phyloP scores from a whole-genome alignment of 768 basidiomycete genomes.

The Xerocomus spinulosus region DNA sequence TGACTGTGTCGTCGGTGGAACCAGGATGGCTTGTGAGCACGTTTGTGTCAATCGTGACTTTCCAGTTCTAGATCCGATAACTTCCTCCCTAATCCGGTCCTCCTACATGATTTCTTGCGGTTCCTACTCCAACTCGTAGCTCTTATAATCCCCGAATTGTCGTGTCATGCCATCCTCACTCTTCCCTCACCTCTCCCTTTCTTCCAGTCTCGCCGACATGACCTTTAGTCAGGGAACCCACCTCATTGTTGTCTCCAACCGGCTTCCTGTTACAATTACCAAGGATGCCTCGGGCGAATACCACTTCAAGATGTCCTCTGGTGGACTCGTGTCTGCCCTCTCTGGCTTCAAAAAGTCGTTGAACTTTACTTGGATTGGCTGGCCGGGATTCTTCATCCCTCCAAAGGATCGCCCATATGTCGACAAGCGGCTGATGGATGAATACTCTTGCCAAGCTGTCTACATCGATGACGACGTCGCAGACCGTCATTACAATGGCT shows the following conservation, averaged over 20 bases:
- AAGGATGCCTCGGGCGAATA: conserved; percentile 91
- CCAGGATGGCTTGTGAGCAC: too few species aligned
- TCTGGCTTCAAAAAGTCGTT: conserved; percentile 98
- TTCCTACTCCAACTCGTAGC: conserved; percentile 14
- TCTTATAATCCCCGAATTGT: conserved; percentile 24
- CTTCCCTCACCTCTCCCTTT: conserved; percentile 21
- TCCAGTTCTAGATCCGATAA: conserved; percentile 29
- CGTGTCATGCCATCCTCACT: conserved; percentile 24
- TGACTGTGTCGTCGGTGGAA: too few species aligned
- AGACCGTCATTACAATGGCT: conserved; percentile 97
- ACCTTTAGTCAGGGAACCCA: conserved; percentile 50
- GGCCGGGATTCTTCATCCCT: conserved; percentile 94
- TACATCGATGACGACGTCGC: conserved; percentile 97
- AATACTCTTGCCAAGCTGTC: conserved; percentile 96
- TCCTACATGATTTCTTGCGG: conserved; percentile 18
- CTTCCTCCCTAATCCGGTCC: conserved; percentile 30
- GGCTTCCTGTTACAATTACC: conserved; percentile 92
- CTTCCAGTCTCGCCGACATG: conserved; percentile 38
- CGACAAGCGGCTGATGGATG: conserved; percentile 88
- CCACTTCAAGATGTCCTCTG: conserved; percentile 99
- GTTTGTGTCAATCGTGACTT: neutral
- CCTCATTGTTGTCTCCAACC: conserved; percentile 93
- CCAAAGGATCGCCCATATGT: conserved; percentile 86
- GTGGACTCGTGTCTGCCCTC: conserved; percentile 95
- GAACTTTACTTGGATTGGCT: conserved; percentile 97